Evolutionary conservation across 2,329 filamentous ascomycete genomes (phyloP).

Genomic region (Trichoderma sp.): DNA sequence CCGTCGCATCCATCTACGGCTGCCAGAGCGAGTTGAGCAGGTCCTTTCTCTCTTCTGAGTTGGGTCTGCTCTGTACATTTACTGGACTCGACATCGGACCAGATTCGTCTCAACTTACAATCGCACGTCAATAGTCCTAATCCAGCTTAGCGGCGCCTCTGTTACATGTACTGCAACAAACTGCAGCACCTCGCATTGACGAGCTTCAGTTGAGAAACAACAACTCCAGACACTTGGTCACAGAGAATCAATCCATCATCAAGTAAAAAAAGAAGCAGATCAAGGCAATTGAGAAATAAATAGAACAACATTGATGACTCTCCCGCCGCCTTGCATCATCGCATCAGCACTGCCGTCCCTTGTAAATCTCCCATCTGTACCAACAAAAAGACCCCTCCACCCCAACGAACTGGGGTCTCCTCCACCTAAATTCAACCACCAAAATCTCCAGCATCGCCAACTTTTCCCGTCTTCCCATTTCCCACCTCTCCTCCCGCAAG

Average conservation of each 20-base stretch:
- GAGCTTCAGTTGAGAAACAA: not conserved
- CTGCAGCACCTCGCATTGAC: not conserved
- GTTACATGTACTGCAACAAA: not conserved
- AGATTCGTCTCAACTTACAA: not conserved
- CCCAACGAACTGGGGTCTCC: not conserved
- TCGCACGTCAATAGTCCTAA: not conserved
- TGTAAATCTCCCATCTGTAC: not conserved
- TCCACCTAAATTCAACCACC: constrained; percentile 10
- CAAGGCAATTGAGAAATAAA: not conserved
- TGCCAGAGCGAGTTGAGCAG: no score
- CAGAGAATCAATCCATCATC: not conserved
- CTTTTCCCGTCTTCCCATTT: not conserved
- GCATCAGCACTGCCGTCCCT: not conserved
- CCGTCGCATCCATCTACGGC: no score
- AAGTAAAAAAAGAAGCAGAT: not conserved
- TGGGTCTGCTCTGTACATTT: not conserved
- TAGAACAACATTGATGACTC: no score
- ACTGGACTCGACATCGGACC: not conserved
- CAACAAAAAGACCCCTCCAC: not conserved
- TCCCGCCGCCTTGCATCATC: not conserved
- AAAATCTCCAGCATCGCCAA: constrained; percentile 10
- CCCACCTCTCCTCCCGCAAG: not conserved
- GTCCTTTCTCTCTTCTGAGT: not conserved
- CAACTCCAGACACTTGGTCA: no score
- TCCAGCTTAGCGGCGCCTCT: not conserved